A percentile compares a stretch with the other conserved stretches of the same genome.
Conservation (phyloP, 73 alveolate genomes). For the Tetrahymena thermophila region DNA sequence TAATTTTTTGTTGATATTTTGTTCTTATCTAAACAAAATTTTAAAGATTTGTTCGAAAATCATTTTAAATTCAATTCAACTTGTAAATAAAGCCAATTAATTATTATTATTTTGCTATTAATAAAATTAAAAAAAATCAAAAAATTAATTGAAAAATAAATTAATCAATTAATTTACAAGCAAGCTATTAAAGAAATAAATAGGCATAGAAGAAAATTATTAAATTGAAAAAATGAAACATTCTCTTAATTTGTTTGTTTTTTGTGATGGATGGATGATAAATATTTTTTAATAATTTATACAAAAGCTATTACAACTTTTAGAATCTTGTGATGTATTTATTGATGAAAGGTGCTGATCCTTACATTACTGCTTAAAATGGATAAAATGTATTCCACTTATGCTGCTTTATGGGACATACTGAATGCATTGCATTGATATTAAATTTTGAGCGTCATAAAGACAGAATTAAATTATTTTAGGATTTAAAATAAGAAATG, state of each 20-base stretch:
- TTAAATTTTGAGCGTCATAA: neutral
- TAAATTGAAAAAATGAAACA: neutral
- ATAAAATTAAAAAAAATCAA: no score
- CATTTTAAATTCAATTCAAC: no score
- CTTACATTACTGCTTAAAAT: conserved; percentile 14
- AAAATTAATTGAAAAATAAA: no score
- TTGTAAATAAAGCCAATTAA: no score
- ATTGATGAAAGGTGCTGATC: conserved; percentile 49
- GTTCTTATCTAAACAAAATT: no score
- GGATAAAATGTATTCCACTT: conserved; percentile 34
- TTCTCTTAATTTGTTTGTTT: neutral
- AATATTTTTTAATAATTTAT: neutral
- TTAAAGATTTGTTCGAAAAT: no score
- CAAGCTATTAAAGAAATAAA: no score
- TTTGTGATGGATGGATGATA: no score
- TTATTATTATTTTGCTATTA: no score
- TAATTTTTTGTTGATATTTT: no score
- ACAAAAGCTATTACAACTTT: conserved; percentile 24
- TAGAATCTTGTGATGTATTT: conserved; percentile 27
- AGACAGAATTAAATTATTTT: neutral
- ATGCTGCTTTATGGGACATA: conserved; percentile 29
- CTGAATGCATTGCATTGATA: conserved; percentile 17
- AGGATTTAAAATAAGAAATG: conserved; percentile 34
- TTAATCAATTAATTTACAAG: no score
- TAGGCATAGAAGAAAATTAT: no score